A percentile compares a stretch with the other conserved stretches of the same genome.
phyloP scores from a whole-genome alignment of 1,284 basidiomycete genomes.

The Austroboletus olivaceoglutinosus region DNA sequence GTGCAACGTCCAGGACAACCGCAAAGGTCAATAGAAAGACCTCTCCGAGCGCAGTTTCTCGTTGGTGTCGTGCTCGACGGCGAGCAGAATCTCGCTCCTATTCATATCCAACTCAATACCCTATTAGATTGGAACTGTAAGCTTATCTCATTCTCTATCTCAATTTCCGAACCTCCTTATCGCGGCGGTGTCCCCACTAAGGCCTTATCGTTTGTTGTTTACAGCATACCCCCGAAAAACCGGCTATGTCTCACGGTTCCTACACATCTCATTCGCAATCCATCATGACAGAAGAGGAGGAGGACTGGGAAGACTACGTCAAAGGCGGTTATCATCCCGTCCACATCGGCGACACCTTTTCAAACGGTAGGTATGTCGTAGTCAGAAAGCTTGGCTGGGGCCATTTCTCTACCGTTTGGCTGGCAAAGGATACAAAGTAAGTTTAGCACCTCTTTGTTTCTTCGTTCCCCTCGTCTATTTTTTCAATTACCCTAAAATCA shows the following conservation, averaged over 20 bases:
- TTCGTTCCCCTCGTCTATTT: background rate
- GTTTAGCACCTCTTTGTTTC: conserved; percentile 3
- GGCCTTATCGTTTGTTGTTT: conserved; percentile 33
- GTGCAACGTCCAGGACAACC: conserved; percentile 4
- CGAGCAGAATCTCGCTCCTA: background rate
- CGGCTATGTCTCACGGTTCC: conserved; percentile 43
- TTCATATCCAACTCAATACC: conserved; percentile 21
- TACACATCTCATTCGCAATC: conserved; percentile 56
- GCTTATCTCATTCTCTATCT: conserved; percentile 29
- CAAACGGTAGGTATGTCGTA: conserved; percentile 84
- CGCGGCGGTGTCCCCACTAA: conserved; percentile 24
- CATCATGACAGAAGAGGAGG: conserved; percentile 76
- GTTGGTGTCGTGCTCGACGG: background rate
- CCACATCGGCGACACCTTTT: conserved; percentile 92
- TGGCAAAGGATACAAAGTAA: conserved; percentile 83
- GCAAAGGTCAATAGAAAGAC: background rate
- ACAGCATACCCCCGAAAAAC: conserved; percentile 36
- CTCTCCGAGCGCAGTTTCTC: background rate
- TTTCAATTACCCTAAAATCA: conserved; percentile 35
- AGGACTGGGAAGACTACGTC: conserved; percentile 85
- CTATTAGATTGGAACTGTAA: conserved; percentile 22
- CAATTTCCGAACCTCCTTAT: conserved; percentile 28
- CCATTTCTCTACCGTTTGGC: conserved; percentile 95
- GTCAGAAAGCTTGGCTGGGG: conserved; percentile 98
- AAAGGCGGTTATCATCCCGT: conserved; percentile 95